A percentile compares a stretch with the other conserved stretches of the same genome.
phyloP scores from a whole-genome alignment of 768 basidiomycete species.

The Suillus bovinus region DNA sequence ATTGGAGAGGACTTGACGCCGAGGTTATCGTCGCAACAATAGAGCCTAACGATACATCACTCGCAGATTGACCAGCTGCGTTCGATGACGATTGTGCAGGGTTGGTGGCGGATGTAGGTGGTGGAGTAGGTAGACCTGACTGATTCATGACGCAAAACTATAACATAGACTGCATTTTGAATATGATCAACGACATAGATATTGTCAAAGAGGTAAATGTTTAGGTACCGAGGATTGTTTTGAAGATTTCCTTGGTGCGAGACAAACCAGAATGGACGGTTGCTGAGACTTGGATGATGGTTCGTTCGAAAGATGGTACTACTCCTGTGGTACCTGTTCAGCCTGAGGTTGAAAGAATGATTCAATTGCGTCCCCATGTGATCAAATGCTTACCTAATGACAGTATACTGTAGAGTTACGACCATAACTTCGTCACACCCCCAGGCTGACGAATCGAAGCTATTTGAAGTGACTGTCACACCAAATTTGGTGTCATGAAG shows the following conservation, averaged over 20 bases:
- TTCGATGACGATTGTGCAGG: constrained; percentile 15
- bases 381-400: background rate
- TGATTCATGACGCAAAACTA: constrained; percentile 25
- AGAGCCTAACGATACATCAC: constrained; percentile 35
- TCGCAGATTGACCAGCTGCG: constrained; percentile 13
- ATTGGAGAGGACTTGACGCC: constrained; percentile 33
- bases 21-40: constrained; percentile 49
- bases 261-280: background rate
- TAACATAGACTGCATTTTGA: background rate
- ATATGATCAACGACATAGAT: background rate
- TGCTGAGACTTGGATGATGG: background rate
- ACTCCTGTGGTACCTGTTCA: background rate
- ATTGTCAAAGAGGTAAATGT: background rate
- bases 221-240: background rate
- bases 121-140: constrained; percentile 25
- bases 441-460: no score
- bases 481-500: no score
- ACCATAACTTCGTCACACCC: no score
- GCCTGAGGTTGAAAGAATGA: background rate
- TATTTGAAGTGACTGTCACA: no score
- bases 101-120: constrained; percentile 18
- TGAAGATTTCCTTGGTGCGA: background rate
- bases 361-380: background rate
- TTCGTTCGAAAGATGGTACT: background rate
- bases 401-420: no score